Base-by-base conservation (phyloP, 192 early-diverging fungal genomes). In the Backusella tuberculispora region DNA sequence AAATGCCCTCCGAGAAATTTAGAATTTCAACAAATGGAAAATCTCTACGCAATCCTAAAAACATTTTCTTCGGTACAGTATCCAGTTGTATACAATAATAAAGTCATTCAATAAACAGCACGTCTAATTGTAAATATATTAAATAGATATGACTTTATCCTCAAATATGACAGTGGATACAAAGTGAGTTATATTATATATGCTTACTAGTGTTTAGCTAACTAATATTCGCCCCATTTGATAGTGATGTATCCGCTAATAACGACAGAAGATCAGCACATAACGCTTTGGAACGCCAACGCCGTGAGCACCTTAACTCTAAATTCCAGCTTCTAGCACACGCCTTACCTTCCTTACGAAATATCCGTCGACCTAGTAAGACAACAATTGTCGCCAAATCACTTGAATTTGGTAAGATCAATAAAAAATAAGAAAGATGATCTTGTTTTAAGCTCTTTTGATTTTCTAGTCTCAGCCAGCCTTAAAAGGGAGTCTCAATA, bases 311-410 rank as follows among this genome's bases (percentile, higher is more conserved):
- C 15, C 86, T 95, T 53, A 95, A 95, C 77, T 84, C 83, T 17
- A 89, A 92, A 78, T 94, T 95, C 78, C 92, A 93, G 75, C 90
- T 93, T 24, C 78, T 95, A 63, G 93, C 93, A 15, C 87, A 90
- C 73, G 87, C 92, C 26, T 83, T 95, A 38, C 93, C 93, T 41
- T 83, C 90, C 17, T 86, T 94, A 26, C 83, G 83, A 68, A 84
- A 88, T 63, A 89, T 92, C 66, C 86, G 92, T 47, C 88, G 93
- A 69, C 93, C 93, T 26, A 90, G 89, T 66, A 95, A 95, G 76
- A 90, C 92, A 38, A 88, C 89, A 63, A 95, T 95, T 69, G 93
- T 95, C 21, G 83, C 88, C 45, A 90, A 91, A 76, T 93, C 92
- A 9, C 81, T 95, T 46, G 92, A 92, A 4, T 92, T 88, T 79